Conservation (phyloP, 176 grass and related monocot genomes). For the Carex cristatella region DNA sequence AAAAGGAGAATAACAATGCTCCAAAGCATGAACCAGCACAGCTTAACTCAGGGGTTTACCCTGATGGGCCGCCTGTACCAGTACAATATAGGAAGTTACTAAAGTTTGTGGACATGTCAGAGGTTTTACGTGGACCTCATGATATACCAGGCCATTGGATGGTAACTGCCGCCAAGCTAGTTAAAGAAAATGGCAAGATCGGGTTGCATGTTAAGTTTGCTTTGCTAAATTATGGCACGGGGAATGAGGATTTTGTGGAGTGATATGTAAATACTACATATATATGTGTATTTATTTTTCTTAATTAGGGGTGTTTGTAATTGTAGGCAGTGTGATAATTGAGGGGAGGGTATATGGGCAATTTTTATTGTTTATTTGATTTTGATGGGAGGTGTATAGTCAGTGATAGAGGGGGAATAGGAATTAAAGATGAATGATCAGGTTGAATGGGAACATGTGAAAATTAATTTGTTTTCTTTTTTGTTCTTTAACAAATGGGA, state of each 20-base stretch:
- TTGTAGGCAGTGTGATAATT: constrained; percentile 14
- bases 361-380: constrained; percentile 15
- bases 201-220: constrained; percentile 78
- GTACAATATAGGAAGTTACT: constrained; percentile 79
- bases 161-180: constrained; percentile 52
- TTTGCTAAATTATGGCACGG: constrained; percentile 44
- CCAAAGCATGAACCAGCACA: constrained; percentile 61
- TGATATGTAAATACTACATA: constrained; percentile 14
- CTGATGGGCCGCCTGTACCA: constrained; percentile 79
- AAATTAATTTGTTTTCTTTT: not conserved
- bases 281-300: not conserved
- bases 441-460: not conserved
- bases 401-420: constrained; percentile 9
- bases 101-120: constrained; percentile 85
- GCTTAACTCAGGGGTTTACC: constrained; percentile 87
- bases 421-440: not conserved
- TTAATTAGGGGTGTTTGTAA: not conserved
- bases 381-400: constrained; percentile 7
- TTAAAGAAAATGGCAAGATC: constrained; percentile 70
- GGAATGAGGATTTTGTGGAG: not conserved
- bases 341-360: not conserved
- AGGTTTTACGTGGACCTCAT: constrained; percentile 75
- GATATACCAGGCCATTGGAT: constrained; percentile 90
- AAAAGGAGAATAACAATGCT: constrained; percentile 15
- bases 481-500: not conserved